Evolutionary conservation across 176 grass and related monocot species (phyloP).

Genomic region (Musa acuminata): DNA sequence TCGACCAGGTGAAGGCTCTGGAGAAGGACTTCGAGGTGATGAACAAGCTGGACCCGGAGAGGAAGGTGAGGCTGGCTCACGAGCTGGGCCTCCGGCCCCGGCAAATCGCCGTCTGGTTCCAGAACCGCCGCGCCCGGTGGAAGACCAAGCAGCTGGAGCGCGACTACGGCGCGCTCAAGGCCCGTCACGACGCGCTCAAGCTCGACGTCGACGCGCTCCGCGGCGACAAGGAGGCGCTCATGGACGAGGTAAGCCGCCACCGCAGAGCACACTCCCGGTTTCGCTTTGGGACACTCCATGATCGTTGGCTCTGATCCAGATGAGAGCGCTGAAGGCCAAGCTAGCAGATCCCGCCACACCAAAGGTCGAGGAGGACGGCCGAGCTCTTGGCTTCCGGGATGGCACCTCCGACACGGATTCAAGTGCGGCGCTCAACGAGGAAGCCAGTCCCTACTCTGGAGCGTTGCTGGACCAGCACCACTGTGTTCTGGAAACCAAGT

Average conservation of each 20-base stretch:
- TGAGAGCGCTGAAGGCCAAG: not conserved
- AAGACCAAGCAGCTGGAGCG: not conserved
- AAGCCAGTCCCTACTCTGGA: not conserved
- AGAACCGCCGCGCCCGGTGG: not conserved
- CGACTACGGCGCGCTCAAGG: not conserved
- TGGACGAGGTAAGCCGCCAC: not conserved
- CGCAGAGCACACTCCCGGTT: too few relatives aligned
- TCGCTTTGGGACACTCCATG: too few relatives aligned
- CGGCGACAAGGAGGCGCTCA: not conserved
- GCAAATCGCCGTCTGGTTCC: not conserved
- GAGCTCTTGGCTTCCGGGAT: not conserved
- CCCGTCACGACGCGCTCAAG: not conserved
- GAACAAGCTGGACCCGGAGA: slow-evolving; percentile 3
- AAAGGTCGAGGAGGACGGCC: not conserved
- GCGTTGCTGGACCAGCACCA: too few relatives aligned
- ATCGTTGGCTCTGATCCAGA: not conserved
- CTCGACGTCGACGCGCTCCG: not conserved
- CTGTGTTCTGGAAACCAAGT: not conserved
- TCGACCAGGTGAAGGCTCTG: not conserved
- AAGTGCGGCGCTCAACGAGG: not conserved
- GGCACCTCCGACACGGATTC: not conserved
- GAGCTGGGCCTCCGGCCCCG: not conserved
- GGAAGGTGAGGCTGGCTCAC: not conserved
- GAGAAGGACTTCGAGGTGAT: not conserved
- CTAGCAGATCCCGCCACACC: not conserved